Percentiles rank a stretch among this genome's conserved stretches.
Conservation (phyloP, 1,139 yeast genomes). For the Kodamaea ohmeri region DNA sequence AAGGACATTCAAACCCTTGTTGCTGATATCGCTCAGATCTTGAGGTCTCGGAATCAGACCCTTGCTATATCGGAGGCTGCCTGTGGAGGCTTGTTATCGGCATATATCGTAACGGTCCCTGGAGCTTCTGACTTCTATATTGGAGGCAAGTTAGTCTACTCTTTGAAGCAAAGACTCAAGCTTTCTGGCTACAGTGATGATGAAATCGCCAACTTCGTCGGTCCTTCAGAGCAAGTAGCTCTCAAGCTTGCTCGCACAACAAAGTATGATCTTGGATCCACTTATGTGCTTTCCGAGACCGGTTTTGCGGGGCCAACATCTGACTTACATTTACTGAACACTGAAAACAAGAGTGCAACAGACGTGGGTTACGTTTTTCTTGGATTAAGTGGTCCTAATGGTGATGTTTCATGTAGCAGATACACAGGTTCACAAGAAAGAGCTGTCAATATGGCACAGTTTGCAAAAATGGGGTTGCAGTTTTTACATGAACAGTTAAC, state of each 20-base stretch:
- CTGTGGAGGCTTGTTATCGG: constrained; percentile 82
- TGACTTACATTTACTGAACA: constrained; percentile 29
- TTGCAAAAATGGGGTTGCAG: constrained; percentile 65
- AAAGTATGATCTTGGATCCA: constrained; percentile 76
- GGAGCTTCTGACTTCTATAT: constrained; percentile 83
- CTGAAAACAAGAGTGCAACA: constrained; percentile 13
- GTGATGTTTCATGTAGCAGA: constrained; percentile 50
- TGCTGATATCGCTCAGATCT: constrained; percentile 52
- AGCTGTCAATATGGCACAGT: constrained; percentile 66
- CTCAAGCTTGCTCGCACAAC: constrained; percentile 73
- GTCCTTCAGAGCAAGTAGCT: constrained; percentile 79
- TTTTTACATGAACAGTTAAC: constrained; percentile 49
- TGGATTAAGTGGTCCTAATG: constrained; percentile 67
- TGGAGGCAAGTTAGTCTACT: constrained; percentile 80
- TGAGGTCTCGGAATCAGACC: constrained; percentile 55
- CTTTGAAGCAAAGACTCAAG: constrained; percentile 69
- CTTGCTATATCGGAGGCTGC: constrained; percentile 84
- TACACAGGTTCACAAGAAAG: constrained; percentile 51
- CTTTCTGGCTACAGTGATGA: constrained; percentile 74
- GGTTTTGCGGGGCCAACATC: constrained; percentile 83
- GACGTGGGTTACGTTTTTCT: constrained; percentile 67
- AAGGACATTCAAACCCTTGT: constrained; percentile 50
- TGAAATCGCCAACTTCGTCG: constrained; percentile 70
- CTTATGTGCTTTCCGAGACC: constrained; percentile 78
- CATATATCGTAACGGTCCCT: constrained; percentile 75